Evolutionary conservation across 768 basidiomycete genomes (phyloP).

Genomic region (Kwoniella mangroviensis): DNA sequence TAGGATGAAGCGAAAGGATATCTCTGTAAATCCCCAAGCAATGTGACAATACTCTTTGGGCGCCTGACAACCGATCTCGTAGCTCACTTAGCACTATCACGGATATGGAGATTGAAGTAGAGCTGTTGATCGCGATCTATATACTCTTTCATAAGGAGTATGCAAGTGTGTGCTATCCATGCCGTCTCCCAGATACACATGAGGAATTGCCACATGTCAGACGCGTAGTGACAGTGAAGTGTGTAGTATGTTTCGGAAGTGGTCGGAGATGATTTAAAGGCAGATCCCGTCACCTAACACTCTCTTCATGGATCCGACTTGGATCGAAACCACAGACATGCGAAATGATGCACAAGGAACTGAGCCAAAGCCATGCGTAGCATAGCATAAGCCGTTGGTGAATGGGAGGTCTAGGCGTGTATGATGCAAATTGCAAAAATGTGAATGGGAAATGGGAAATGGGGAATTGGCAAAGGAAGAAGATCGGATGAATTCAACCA

Average conservation of each 20-base stretch:
- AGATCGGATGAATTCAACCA: background rate
- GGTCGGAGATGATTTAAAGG: background rate
- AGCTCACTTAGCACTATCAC: too few species aligned
- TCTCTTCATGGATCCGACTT: background rate
- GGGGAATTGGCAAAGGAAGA: background rate
- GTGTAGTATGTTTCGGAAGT: background rate
- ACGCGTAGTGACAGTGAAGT: background rate
- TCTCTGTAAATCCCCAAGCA: too few species aligned
- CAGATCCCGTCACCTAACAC: background rate
- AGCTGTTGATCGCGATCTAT: too few species aligned
- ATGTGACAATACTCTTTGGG: too few species aligned
- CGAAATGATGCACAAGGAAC: background rate
- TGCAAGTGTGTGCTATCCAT: too few species aligned
- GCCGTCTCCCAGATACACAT: too few species aligned
- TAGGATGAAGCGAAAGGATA: too few species aligned
- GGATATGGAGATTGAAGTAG: too few species aligned
- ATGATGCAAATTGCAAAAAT: background rate
- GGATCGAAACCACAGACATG: background rate
- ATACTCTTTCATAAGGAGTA: too few species aligned
- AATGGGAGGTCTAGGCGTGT: background rate
- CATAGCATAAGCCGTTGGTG: background rate
- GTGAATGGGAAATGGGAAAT: background rate
- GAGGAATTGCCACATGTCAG: background rate
- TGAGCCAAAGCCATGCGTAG: conserved; percentile 3
- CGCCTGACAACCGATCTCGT: too few species aligned